A percentile compares a stretch with the other conserved stretches of the same genome.
These are phyloP conservation scores for Pyrenophora seminiperda DNA, from an alignment of 2,329 filamentous ascomycete genomes.

Conservation along the genomic window DNA sequence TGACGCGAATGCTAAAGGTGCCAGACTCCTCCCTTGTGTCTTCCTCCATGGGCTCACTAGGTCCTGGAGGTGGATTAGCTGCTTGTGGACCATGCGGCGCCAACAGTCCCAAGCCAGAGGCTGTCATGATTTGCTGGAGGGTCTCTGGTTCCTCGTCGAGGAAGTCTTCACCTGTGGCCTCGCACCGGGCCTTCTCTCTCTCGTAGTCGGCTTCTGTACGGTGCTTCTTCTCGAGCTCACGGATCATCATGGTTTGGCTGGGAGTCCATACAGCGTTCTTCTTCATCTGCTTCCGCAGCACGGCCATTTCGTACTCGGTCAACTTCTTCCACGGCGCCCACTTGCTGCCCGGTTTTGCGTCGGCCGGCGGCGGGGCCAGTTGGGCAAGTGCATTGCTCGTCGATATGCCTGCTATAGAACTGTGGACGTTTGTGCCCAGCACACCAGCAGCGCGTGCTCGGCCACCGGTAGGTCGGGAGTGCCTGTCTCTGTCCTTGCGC, in stretches of 20 bases:
- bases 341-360: slow-evolving; percentile 64
- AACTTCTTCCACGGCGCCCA: slow-evolving; percentile 67
- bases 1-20: slow-evolving; percentile 74
- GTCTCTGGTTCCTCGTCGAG: slow-evolving; percentile 58
- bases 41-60: slow-evolving; percentile 22
- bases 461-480: slow-evolving; percentile 49
- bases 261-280: slow-evolving; percentile 87
- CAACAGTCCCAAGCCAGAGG: slow-evolving; percentile 24
- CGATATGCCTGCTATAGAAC: slow-evolving; percentile 61
- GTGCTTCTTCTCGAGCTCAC: slow-evolving; percentile 73
- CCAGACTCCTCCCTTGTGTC: slow-evolving; percentile 62
- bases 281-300: slow-evolving; percentile 84
- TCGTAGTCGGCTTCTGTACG: slow-evolving; percentile 58
- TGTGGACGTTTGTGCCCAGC: slow-evolving; percentile 60
- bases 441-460: slow-evolving; percentile 49
- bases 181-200: slow-evolving; percentile 61
- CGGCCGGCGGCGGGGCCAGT: slow-evolving; percentile 63
- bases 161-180: slow-evolving; percentile 68
- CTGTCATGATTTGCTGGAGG: slow-evolving; percentile 28
- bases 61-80: slow-evolving; percentile 13
- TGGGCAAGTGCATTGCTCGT: slow-evolving; percentile 66
- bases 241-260: slow-evolving; percentile 82
- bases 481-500: slow-evolving; percentile 42
- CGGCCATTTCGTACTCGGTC: slow-evolving; percentile 71
- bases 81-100: slow-evolving; percentile 19